Evolutionary conservation across 1,284 basidiomycete genomes (phyloP), one percentile per base, ranked within the genome.

Genomic region (Inonotus hispidus): DNA sequence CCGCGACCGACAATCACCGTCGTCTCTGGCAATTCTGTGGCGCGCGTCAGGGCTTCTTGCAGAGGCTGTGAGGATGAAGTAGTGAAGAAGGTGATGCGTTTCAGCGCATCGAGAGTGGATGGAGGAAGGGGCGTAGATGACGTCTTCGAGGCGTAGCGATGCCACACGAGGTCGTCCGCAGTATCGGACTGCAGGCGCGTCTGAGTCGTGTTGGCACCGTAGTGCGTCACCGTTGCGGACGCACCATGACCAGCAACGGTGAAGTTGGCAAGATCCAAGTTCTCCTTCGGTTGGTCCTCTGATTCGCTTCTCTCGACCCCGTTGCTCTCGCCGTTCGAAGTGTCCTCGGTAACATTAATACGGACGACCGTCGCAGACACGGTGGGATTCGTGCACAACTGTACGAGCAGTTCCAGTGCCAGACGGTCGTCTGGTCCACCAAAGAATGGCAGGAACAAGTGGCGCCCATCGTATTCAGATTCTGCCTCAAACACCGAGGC

Each of bases 361-460:
- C 85, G 76, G 0, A 92, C 75, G 2, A 93, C 82, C 0, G 88
- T 91, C 3, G 91, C 93, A 7, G 75, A 81, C 2, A 92, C 80
- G 23, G 72, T 71, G 0, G 82, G 71, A 67, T 88, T 87, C 45
- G 76, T 71, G 67, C 90, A 93, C 13, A 95, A 78, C 72, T 95
- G 92, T 11, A 91, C 82, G 8, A 92, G 80, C 67, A 95, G 85
- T 39, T 82, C 75, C 25, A 97, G 76, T 0, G 93, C 92, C 8
- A 92, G 80, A 1, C 95, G 84, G 70, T 97, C 95, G 72, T 98
- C 95, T 0, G 92, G 88, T 0, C 95, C 95, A 55, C 94, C 95
- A 71, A 94, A 90, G 82, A 96, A 97, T 0, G 92, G 90, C 41
- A 96, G 72, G 75, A 95, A 88, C 56, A 95, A 72, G 66, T 92